Percentiles rank a stretch among this genome's conserved stretches.
Conservation (phyloP, 2,329 filamentous ascomycete species). For the Periconia sp. region DNA sequence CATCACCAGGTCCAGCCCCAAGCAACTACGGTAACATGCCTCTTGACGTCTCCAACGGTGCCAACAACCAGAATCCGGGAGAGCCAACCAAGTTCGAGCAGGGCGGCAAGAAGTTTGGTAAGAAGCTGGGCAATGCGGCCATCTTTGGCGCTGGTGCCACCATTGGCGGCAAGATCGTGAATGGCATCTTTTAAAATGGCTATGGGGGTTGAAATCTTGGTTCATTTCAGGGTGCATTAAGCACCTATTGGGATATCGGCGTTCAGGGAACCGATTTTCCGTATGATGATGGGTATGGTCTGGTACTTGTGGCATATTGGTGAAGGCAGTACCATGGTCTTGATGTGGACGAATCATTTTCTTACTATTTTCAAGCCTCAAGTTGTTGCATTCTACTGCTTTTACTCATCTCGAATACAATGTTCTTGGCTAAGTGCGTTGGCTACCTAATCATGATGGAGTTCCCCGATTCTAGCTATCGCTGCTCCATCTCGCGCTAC, state of each 20-base stretch:
- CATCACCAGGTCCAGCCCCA: conserved; percentile 48
- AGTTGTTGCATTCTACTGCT: not conserved
- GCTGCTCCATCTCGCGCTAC: too few relatives aligned
- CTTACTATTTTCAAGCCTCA: not conserved
- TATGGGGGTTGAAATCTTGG: conserved; percentile 3
- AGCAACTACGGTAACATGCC: conserved; percentile 76
- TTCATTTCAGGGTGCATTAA: not conserved
- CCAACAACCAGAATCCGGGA: conserved; percentile 32
- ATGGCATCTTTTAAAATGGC: conserved; percentile 76
- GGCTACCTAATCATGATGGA: too few relatives aligned
- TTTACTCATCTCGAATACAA: too few relatives aligned
- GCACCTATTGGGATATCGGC: not conserved
- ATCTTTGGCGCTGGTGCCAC: conserved; percentile 94
- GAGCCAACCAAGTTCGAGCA: conserved; percentile 70
- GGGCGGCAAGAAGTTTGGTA: conserved; percentile 92
- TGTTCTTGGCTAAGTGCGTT: too few relatives aligned
- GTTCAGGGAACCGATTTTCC: not conserved
- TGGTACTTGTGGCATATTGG: not conserved
- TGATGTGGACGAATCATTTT: not conserved
- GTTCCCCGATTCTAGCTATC: too few relatives aligned
- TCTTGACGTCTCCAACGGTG: conserved; percentile 72
- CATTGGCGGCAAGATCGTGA: conserved; percentile 87
- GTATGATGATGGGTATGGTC: not conserved
- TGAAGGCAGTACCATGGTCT: not conserved
- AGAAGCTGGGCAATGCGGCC: conserved; percentile 85